phyloP scores from a whole-genome alignment of 345 rosid species.

The Syzygium aromaticum region DNA sequence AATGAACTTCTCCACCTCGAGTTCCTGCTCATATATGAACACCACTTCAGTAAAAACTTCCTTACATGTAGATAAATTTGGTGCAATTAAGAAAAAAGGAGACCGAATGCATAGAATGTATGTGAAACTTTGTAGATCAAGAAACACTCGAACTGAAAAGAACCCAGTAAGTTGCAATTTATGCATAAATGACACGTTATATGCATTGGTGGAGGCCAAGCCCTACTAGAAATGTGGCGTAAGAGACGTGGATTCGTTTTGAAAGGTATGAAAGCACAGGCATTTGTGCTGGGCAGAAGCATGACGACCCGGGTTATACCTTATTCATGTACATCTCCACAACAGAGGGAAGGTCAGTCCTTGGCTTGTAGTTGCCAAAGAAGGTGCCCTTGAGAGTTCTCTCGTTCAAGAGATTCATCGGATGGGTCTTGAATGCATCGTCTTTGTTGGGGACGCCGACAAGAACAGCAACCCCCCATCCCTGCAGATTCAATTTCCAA shows the following conservation, averaged over 20 bases:
- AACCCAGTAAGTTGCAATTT: background rate
- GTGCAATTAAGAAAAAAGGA: background rate
- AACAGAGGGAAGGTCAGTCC: slow-evolving; percentile 33
- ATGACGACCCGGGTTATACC: slow-evolving; percentile 6
- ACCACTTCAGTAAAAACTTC: background rate
- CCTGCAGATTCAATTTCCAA: slow-evolving; percentile 12
- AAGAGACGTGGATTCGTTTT: background rate
- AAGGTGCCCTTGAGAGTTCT: slow-evolving; percentile 50
- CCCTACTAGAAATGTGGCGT: background rate
- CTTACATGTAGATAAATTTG: background rate
- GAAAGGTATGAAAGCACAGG: background rate
- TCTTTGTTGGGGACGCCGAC: slow-evolving; percentile 46
- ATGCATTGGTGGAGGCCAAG: background rate
- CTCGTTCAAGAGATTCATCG: slow-evolving; percentile 31
- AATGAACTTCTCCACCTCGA: slow-evolving; percentile 35
- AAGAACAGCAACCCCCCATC: slow-evolving; percentile 48
- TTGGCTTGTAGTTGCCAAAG: slow-evolving; percentile 54
- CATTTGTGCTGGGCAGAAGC: background rate
- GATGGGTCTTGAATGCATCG: slow-evolving; percentile 41
- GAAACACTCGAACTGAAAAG: background rate
- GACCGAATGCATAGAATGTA: background rate
- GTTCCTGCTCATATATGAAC: slow-evolving; percentile 16
- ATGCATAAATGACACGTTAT: background rate
- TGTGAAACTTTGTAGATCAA: background rate
- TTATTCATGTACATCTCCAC: slow-evolving; percentile 48